Evolutionary conservation across 108 stramenopile genomes (phyloP).

Genomic region (Stephanodiscus triporus): DNA sequence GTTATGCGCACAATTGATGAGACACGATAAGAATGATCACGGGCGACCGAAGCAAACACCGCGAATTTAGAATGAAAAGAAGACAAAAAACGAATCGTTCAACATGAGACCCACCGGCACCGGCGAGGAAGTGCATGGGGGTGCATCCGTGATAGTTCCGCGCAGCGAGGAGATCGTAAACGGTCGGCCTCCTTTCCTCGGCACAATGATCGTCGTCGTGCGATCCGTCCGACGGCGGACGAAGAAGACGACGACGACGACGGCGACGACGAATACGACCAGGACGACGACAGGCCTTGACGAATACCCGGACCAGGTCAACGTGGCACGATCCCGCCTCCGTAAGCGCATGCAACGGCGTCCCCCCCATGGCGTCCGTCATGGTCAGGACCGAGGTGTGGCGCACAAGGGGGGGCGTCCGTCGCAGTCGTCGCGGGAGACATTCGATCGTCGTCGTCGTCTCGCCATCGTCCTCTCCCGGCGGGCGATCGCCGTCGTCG

Average conservation of each 20-base stretch:
- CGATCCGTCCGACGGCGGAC: not conserved
- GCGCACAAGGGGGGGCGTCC: slow-evolving; percentile 1
- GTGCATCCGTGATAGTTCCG: slow-evolving; percentile 37
- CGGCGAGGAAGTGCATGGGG: slow-evolving; percentile 28
- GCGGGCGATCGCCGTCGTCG: not conserved
- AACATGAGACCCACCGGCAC: slow-evolving; percentile 16
- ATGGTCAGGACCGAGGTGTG: slow-evolving; percentile 41
- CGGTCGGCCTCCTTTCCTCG: slow-evolving; percentile 12
- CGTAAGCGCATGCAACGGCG: slow-evolving; percentile 33
- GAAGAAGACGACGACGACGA: not conserved
- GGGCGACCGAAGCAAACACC: not conserved
- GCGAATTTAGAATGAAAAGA: not conserved
- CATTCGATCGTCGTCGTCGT: not conserved
- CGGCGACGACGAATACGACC: slow-evolving; percentile 9
- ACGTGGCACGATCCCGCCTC: slow-evolving; percentile 32
- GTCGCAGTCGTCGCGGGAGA: not conserved
- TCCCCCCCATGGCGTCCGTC: slow-evolving; percentile 35
- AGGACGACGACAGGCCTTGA: slow-evolving; percentile 8
- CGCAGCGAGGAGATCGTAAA: slow-evolving; percentile 21
- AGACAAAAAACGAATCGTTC: not conserved
- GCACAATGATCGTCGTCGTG: not conserved
- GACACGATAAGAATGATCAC: not conserved
- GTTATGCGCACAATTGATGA: not conserved
- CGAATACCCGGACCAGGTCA: slow-evolving; percentile 23
- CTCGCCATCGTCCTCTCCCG: slow-evolving; percentile 7